A percentile compares a stretch with the other conserved stretches of the same genome.
Evolutionary conservation across 108 stramenopile species (phyloP).

Genomic region (Fistulifera solaris): DNA sequence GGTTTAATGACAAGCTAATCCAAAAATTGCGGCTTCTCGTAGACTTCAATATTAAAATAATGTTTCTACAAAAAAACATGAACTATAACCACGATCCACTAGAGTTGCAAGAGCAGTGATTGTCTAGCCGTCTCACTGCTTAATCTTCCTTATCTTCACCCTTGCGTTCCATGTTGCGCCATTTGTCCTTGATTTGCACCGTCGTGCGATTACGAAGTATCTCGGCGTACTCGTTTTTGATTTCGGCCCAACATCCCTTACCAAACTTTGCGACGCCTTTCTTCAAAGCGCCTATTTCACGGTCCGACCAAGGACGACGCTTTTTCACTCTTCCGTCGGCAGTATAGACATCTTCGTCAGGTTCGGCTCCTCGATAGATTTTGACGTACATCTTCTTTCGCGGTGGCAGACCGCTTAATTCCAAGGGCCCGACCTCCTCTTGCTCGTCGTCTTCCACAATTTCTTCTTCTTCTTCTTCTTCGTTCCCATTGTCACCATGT

Average conservation of each 20-base stretch:
- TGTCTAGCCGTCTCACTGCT: too few species aligned
- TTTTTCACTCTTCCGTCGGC: conserved; percentile 3
- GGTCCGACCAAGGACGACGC: conserved; percentile 38
- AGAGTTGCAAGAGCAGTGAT: too few species aligned
- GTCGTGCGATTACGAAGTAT: conserved; percentile 39
- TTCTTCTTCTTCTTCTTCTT: conserved; percentile 2
- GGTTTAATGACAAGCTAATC: too few species aligned
- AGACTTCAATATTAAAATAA: too few species aligned
- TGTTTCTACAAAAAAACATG: too few species aligned
- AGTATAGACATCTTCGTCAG: conserved; percentile 7
- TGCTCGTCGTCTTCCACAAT: too few species aligned
- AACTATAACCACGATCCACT: too few species aligned
- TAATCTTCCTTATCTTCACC: conserved; percentile 9
- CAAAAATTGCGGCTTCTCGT: too few species aligned
- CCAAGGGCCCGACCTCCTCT: too few species aligned
- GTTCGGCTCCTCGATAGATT: background rate
- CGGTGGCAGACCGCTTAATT: background rate
- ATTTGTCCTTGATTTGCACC: conserved; percentile 69
- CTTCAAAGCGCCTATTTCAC: conserved; percentile 46
- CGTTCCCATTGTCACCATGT: background rate
- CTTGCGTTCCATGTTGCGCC: conserved; percentile 40
- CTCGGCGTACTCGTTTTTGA: conserved; percentile 40
- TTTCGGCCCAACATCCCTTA: conserved; percentile 44
- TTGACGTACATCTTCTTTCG: background rate
- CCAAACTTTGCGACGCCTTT: conserved; percentile 43